Evolutionary conservation across 1,139 yeast genomes (phyloP), one percentile per base, ranked within the genome.

Genomic region (Blastobotrys indianensis): DNA sequence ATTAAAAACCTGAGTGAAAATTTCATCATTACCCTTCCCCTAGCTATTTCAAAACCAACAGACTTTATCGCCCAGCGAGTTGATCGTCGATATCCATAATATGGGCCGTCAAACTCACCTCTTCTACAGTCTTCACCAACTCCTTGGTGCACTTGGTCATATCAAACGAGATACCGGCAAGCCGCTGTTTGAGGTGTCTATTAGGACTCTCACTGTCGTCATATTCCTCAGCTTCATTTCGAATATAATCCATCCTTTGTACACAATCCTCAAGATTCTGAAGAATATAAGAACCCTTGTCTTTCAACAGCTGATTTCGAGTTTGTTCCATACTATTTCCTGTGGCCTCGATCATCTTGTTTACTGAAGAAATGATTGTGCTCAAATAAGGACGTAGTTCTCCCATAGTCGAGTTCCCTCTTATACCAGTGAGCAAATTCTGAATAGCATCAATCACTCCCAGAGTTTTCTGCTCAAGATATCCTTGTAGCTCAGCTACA

Each of bases 141-240:
- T 90, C 97, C 64, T 90, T 90, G 10, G 97, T 90, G 64, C 95
- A 85, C 66, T 92, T 87, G 40, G 97, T 97, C 69, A 90, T 86
- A 63, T 92, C 97, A 68, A 88, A 92, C 17, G 96, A 88, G 53
- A 88, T 84, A 1, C 97, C 97, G 0, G 97, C 97, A 54, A 92
- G 76, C 56, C 97, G 77, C 67, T 90, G 97, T 65, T 83, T 85
- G 70, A 87, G 83, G 54, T 85, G 85, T 63, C 90, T 85, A 62
- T 88, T 95, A 3, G 97, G 96, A 62, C 76, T 80, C 32, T 57
- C 53, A 7, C 66, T 70, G 53, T 80, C 87, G 41, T 72, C 74
- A 51, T 75, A 68, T 29, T 55, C 50, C 23, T 54, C 56, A 15
- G 61, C 54, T 45, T 63, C 68, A 28, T 56, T 62, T 39, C 58